Evolutionary conservation across 495 filamentous ascomycete species (phyloP).

Genomic region (Chaetomidium leptoderma): DNA sequence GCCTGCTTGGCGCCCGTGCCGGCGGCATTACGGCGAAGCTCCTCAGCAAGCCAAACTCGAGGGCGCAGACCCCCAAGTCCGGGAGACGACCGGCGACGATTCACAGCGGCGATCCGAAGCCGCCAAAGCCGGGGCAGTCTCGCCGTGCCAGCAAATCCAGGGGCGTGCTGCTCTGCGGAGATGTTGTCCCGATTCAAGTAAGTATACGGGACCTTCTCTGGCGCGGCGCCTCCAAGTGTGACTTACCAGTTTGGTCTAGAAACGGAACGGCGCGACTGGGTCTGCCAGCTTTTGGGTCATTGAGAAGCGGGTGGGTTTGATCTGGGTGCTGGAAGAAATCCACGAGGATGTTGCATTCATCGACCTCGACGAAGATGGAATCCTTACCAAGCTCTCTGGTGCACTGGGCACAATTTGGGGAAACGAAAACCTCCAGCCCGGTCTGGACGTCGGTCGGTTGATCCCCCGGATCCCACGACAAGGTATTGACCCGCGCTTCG

Average conservation of each 20-base stretch:
- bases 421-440: constrained; percentile 56
- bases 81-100: constrained; percentile 63
- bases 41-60: constrained; percentile 80
- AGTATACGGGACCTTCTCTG: background rate
- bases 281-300: constrained; percentile 97
- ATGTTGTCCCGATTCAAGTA: constrained; percentile 81
- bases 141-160: constrained; percentile 72
- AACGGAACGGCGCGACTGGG: constrained; percentile 85
- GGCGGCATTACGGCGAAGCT: constrained; percentile 82
- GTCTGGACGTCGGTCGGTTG: constrained; percentile 67
- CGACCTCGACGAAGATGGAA: constrained; percentile 66
- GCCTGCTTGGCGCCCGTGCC: constrained; percentile 54
- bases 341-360: constrained; percentile 84
- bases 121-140: constrained; percentile 45
- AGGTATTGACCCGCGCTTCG: constrained; percentile 56
- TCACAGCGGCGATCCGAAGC: constrained; percentile 66
- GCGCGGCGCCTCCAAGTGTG: no score
- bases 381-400: constrained; percentile 62
- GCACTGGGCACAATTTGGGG: constrained; percentile 77
- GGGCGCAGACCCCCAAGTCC: constrained; percentile 47
- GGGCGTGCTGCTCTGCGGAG: constrained; percentile 89
- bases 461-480: constrained; percentile 78
- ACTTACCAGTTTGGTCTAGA: constrained; percentile 49
- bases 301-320: constrained; percentile 87
- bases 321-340: constrained; percentile 98